phyloP scores from a whole-genome alignment of 129 eudicot genomes.

The Flaveria brownii region DNA sequence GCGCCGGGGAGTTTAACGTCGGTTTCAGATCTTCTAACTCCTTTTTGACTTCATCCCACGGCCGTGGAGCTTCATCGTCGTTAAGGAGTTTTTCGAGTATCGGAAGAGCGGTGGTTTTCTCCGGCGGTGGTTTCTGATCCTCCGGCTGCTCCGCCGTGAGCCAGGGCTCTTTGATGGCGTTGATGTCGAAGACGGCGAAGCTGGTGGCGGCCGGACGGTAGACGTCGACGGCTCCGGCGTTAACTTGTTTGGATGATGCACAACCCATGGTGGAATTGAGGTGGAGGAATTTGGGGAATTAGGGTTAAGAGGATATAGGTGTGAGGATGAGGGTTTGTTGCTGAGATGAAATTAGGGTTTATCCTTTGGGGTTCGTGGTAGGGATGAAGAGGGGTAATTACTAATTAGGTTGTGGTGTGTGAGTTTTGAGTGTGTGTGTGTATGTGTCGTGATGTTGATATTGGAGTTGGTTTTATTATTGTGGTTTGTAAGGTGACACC shows the following conservation, averaged over 20 bases:
- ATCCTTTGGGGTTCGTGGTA: conserved; percentile 35
- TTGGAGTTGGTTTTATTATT: not conserved
- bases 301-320: not conserved
- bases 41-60: conserved; percentile 93
- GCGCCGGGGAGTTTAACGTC: conserved; percentile 39
- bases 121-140: conserved; percentile 30
- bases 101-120: conserved; percentile 40
- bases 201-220: conserved; percentile 78
- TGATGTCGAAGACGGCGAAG: conserved; percentile 70
- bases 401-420: conserved; percentile 21
- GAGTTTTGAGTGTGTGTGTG: conserved; percentile 6
- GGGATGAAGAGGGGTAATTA: conserved; percentile 18
- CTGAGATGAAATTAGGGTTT: conserved; percentile 30
- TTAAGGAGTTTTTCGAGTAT: conserved; percentile 64
- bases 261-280: conserved; percentile 64
- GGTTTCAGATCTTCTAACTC: conserved; percentile 76
- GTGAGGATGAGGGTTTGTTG: conserved; percentile 21
- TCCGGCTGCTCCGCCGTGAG: conserved; percentile 32
- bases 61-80: conserved; percentile 65
- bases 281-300: not conserved
- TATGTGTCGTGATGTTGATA: not conserved
- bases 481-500: conserved; percentile 34
- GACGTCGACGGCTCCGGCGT: conserved; percentile 48
- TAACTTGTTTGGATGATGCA: conserved; percentile 69
- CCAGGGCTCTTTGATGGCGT: conserved; percentile 90